These are phyloP conservation scores for Botrytis paeoniae DNA, from an alignment of 2,329 filamentous ascomycete genomes.

Conservation along the genomic window DNA sequence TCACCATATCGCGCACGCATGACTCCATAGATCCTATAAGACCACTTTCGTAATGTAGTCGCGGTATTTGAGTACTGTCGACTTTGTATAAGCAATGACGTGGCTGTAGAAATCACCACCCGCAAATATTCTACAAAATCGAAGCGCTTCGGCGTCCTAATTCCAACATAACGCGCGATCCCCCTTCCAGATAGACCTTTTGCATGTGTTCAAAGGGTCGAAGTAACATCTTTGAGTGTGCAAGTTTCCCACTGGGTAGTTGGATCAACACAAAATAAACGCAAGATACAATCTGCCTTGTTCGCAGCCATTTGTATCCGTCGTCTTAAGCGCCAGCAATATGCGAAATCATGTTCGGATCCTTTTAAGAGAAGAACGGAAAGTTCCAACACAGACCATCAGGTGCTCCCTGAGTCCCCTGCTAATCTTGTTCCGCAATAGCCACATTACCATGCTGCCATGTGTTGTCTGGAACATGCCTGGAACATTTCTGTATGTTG, in stretches of 20 bases:
- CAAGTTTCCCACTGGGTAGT: not conserved
- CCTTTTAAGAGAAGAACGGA: not conserved
- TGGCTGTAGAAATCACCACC: not conserved
- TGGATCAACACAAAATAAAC: not conserved
- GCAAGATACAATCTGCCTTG: not conserved
- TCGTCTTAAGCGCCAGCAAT: not conserved
- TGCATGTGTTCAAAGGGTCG: not conserved
- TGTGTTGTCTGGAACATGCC: not conserved
- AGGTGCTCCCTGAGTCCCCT: not conserved
- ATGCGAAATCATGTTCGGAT: not conserved
- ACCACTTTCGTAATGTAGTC: not conserved
- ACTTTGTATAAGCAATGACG: not conserved
- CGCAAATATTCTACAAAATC: too few species aligned
- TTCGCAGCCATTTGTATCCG: not conserved
- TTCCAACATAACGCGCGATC: not conserved
- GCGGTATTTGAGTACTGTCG: not conserved
- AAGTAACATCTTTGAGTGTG: not conserved
- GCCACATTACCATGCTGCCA: not conserved
- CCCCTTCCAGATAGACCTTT: not conserved
- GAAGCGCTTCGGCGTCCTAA: not conserved
- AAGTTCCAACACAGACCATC: not conserved
- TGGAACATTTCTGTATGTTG: not conserved
- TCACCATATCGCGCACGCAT: not conserved
- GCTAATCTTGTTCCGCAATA: not conserved
- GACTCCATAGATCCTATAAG: not conserved